Evolutionary conservation across 169 alveolate species (phyloP).

Genomic region (Sarcocystis neurona): DNA sequence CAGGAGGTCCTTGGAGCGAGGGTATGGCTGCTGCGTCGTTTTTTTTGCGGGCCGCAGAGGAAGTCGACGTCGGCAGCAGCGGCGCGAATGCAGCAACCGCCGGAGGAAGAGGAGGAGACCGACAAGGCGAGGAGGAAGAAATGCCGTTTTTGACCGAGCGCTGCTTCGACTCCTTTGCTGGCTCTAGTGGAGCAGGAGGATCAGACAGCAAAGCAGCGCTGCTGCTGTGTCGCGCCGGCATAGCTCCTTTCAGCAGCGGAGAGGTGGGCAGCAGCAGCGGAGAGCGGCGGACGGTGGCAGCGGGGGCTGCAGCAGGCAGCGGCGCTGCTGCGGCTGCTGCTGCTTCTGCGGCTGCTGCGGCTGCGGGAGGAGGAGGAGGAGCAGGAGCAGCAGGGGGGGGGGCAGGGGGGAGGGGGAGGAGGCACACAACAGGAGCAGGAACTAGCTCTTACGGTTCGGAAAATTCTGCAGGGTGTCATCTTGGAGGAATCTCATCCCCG

Average conservation of each 20-base stretch:
- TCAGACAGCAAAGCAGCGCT: too few relatives aligned
- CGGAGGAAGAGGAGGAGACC: neutral
- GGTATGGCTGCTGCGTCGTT: too few relatives aligned
- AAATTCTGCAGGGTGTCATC: neutral
- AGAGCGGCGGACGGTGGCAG: too few relatives aligned
- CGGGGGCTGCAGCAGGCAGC: too few relatives aligned
- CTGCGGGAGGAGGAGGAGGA: too few relatives aligned
- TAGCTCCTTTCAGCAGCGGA: constrained; percentile 1
- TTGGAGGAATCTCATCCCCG: neutral
- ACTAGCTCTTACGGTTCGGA: neutral
- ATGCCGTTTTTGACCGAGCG: too few relatives aligned
- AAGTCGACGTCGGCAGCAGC: neutral
- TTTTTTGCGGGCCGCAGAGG: neutral
- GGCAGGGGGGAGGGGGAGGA: neutral
- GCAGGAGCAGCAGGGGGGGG: too few relatives aligned
- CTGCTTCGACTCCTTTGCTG: too few relatives aligned
- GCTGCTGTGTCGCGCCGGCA: constrained; percentile 1
- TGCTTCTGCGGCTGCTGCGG: too few relatives aligned
- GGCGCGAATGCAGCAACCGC: neutral
- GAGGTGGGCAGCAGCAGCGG: too few relatives aligned
- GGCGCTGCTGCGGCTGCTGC: too few relatives aligned
- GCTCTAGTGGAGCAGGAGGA: too few relatives aligned
- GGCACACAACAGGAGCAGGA: neutral
- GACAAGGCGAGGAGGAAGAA: neutral
- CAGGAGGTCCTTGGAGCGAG: constrained; percentile 1